phyloP scores from a whole-genome alignment of 164 flowering plant species.

The Cinnamomum micranthum region DNA sequence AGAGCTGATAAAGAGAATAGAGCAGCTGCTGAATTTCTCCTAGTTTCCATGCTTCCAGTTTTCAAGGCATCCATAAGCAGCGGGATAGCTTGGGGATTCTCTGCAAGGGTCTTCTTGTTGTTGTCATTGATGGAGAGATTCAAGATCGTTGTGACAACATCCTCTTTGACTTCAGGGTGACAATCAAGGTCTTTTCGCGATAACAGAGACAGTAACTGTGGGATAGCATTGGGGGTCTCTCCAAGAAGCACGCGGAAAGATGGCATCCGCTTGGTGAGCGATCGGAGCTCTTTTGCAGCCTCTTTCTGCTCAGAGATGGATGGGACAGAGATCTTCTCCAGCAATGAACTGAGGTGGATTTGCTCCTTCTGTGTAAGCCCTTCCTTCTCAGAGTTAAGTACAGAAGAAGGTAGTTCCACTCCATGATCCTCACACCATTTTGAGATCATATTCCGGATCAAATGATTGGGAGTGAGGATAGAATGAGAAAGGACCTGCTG shows the following conservation, averaged over 20 bases:
- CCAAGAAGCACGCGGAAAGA: constrained; percentile 71
- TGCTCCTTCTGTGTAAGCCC: constrained; percentile 36
- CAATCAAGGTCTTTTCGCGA: constrained; percentile 21
- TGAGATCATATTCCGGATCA: constrained; percentile 49
- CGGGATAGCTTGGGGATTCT: constrained; percentile 56
- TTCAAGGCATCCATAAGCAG: constrained; percentile 56
- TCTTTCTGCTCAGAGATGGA: constrained; percentile 42
- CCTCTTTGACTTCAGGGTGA: constrained; percentile 66
- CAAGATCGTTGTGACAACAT: constrained; percentile 67
- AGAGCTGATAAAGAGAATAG: constrained; percentile 74
- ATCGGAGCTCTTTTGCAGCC: constrained; percentile 70
- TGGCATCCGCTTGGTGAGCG: constrained; percentile 56
- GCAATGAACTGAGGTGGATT: constrained; percentile 37
- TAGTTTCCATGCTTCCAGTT: constrained; percentile 56
- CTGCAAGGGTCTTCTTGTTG: constrained; percentile 70
- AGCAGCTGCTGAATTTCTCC: constrained; percentile 83
- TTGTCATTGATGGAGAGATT: constrained; percentile 75
- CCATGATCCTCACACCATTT: constrained; percentile 62
- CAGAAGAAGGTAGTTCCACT: constrained; percentile 28
- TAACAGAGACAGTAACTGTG: constrained; percentile 52
- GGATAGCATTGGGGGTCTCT: constrained; percentile 42
- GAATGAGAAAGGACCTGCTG: constrained; percentile 68
- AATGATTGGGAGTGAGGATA: constrained; percentile 59
- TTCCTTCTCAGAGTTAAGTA: constrained; percentile 26
- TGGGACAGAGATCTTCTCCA: constrained; percentile 42